Conservation (phyloP, 306 rosid species). For the Cicer chorassanicum region DNA sequence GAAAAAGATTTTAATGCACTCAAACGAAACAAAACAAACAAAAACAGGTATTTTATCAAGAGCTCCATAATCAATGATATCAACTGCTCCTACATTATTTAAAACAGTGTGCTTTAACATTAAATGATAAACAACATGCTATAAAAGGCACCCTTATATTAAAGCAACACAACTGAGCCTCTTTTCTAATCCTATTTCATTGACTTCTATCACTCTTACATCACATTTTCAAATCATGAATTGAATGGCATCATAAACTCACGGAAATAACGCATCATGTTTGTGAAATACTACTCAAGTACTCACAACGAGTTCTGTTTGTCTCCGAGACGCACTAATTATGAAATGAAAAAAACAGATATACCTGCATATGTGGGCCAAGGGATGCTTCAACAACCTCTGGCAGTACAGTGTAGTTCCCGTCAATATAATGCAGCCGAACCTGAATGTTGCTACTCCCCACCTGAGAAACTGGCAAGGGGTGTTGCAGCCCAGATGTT, state of each 20-base stretch:
- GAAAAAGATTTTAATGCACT: constrained; percentile 28
- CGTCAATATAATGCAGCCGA: constrained; percentile 92
- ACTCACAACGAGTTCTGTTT: constrained; percentile 28
- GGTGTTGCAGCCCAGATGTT: constrained; percentile 72
- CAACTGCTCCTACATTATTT: constrained; percentile 13
- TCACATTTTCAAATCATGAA: constrained; percentile 30
- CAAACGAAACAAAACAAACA: constrained; percentile 29
- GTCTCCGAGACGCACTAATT: constrained; percentile 23
- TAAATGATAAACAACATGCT: constrained; percentile 18
- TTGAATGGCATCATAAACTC: constrained; percentile 22
- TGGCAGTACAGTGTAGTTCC: constrained; percentile 90
- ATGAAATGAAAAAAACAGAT: constrained; percentile 28
- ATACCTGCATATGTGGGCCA: constrained; percentile 96
- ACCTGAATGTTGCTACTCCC: constrained; percentile 87
- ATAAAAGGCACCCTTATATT: constrained; percentile 3
- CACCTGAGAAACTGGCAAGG: constrained; percentile 92
- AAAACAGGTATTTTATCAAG: constrained; percentile 16
- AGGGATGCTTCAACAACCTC: constrained; percentile 95
- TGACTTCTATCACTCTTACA: constrained; percentile 19
- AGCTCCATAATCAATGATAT: constrained; percentile 1
- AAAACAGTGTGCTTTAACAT: constrained; percentile 12
- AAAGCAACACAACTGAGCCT: constrained; percentile 21
- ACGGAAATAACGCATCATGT: constrained; percentile 13
- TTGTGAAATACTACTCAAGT: constrained; percentile 11
- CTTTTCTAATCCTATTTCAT: constrained; percentile 1